Conservation (phyloP, 345 rosid genomes). For the Rhodomyrtus tomentosa region DNA sequence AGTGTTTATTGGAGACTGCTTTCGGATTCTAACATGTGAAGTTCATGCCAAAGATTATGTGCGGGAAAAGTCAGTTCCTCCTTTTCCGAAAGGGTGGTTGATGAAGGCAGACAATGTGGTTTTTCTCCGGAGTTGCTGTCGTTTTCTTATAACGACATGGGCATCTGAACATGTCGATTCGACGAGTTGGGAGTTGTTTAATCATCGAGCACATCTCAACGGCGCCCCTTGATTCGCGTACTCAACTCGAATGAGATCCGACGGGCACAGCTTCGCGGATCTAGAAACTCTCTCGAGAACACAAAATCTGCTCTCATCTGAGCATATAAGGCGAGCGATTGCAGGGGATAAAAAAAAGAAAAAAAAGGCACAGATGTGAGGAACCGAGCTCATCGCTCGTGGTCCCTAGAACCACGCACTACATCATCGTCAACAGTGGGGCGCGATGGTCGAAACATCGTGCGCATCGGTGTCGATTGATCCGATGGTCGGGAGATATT, state of each 20-base stretch:
- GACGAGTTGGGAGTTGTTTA: neutral
- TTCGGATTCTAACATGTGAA: neutral
- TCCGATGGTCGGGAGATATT: neutral
- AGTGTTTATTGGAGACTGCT: neutral
- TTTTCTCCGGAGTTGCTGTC: neutral
- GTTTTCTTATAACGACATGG: neutral
- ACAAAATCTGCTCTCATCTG: neutral
- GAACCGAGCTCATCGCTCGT: neutral
- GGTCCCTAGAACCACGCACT: neutral
- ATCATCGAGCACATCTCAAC: neutral
- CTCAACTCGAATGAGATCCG: neutral
- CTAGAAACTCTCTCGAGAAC: neutral
- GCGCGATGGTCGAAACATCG: neutral
- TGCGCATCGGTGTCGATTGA: neutral
- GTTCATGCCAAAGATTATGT: neutral
- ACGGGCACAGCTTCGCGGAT: neutral
- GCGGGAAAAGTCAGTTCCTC: neutral
- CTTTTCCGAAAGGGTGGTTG: neutral
- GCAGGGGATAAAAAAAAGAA: neutral
- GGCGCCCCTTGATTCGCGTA: neutral
- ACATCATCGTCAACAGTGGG: neutral
- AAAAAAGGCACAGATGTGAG: neutral
- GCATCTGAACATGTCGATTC: neutral
- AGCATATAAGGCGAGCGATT: neutral
- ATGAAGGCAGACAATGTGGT: neutral